Base-by-base conservation (phyloP, 306 rosid genomes). In the Inga leiocalycina region DNA sequence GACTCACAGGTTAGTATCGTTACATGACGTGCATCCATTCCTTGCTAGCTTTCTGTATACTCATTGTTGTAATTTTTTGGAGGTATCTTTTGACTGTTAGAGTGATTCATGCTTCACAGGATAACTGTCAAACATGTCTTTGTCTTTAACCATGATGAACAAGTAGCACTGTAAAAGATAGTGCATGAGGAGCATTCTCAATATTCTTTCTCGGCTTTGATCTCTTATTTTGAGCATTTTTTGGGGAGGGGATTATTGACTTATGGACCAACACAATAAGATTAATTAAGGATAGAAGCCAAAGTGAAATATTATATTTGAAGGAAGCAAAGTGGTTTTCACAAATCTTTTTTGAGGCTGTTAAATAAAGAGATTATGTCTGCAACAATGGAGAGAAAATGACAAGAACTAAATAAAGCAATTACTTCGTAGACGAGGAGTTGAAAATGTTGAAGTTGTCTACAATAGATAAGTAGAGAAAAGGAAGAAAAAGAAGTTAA, bases 1-100 rank as follows among this genome's bases (percentile, higher is more conserved):
- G 74, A 88, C 97, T 88, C 99, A 96, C 85, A 92, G 98, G 98
- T 93, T 57, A 78, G 91, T 89, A 59, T 78, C 69, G 65, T 73
- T 77, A 17, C 82, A 67, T 74, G 20, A 45, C 75, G 41, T 56
- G 61, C 71, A 20, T 74, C 69, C 64, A 20, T 56, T 46, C 34
- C 34, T 45, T 19, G 48, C 65, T 68, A 71, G 43, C 70, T 32
- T 57, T 80, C 48, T 61, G 17, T 71, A 46, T 62, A 20, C 80
- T 73, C 59, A 16, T 71, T 48, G 46, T 62, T 49, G 54, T 57
- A 32, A 59, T 80, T 67, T 59, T 80, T 61, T 45, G 16, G 82
- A 57, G 69, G 84, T 57, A 69, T 79, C 37, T 69, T 56, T 71
- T 75, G 56, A 57, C 9, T 37, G 70, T 27, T 30, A 30, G 34